Percentiles rank a stretch among this genome's conserved stretches.
Conservation (phyloP, 495 filamentous ascomycete species). For the Penicillium antarcticum region DNA sequence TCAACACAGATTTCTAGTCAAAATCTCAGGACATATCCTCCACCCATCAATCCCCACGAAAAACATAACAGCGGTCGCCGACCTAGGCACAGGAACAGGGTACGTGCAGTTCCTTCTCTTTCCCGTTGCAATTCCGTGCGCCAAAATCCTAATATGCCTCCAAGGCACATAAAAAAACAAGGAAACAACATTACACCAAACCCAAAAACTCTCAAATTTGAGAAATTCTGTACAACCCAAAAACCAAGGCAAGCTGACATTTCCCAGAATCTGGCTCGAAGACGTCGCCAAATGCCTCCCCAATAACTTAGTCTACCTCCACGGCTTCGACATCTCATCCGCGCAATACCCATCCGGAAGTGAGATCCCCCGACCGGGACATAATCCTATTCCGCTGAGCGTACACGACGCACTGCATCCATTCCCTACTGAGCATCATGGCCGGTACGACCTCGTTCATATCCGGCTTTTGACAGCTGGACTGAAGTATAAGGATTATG, state of each 20-base stretch:
- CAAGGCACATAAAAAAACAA: too few relatives aligned
- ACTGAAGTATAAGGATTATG: slow-evolving; percentile 20
- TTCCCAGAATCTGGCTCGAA: slow-evolving; percentile 25
- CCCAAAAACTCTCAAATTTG: too few relatives aligned
- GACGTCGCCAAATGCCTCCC: slow-evolving; percentile 14
- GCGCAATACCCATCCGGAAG: slow-evolving; percentile 22
- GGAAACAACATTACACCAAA: too few relatives aligned
- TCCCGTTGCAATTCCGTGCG: too few relatives aligned
- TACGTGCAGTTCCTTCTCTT: slow-evolving; percentile 5
- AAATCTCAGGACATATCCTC: slow-evolving; percentile 19
- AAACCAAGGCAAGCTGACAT: not conserved
- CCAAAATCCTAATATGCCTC: too few relatives aligned
- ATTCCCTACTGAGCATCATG: slow-evolving; percentile 25
- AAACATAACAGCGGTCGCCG: slow-evolving; percentile 23
- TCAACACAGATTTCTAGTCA: slow-evolving; percentile 24
- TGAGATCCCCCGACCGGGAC: not conserved
- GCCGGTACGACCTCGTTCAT: slow-evolving; percentile 35
- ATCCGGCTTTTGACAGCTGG: slow-evolving; percentile 28
- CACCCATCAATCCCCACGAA: slow-evolving; percentile 27
- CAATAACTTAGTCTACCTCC: slow-evolving; percentile 13
- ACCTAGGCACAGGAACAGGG: slow-evolving; percentile 40
- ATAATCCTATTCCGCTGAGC: slow-evolving; percentile 8
- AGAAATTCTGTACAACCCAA: not conserved
- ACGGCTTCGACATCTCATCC: slow-evolving; percentile 38
- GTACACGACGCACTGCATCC: slow-evolving; percentile 30